Percentiles rank a stretch among this genome's conserved stretches.
These are phyloP conservation scores for Mycena rebaudengoi DNA, from an alignment of 768 basidiomycete species.

Conservation along the genomic window DNA sequence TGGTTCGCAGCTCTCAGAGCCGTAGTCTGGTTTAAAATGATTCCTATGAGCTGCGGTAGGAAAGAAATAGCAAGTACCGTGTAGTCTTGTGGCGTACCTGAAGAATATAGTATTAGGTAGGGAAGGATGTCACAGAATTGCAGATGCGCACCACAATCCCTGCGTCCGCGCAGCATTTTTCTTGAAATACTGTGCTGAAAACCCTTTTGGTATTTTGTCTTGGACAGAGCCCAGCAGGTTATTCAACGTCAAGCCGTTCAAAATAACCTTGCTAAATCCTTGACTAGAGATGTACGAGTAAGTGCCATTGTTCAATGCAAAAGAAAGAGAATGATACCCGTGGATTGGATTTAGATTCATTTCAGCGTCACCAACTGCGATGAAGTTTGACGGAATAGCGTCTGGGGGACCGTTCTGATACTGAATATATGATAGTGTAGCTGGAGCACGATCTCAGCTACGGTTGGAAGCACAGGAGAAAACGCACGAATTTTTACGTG, in stretches of 20 bases:
- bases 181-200: slow-evolving; percentile 7
- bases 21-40: slow-evolving; percentile 21
- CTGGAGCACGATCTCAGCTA: not conserved
- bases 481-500: slow-evolving; percentile 9
- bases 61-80: slow-evolving; percentile 2
- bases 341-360: slow-evolving; percentile 29
- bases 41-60: not conserved
- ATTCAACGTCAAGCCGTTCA: slow-evolving; percentile 31
- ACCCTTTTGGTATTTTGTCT: not conserved
- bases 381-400: slow-evolving; percentile 28
- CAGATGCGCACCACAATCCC: slow-evolving; percentile 18
- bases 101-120: not conserved
- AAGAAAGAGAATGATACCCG: slow-evolving; percentile 23
- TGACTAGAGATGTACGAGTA: slow-evolving; percentile 12
- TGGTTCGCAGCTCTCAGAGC: slow-evolving; percentile 14
- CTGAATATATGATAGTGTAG: slow-evolving; percentile 23
- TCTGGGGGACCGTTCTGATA: slow-evolving; percentile 21
- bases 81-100: slow-evolving; percentile 19
- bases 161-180: not conserved
- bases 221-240: slow-evolving; percentile 13
- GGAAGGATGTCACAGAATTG: not conserved
- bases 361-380: slow-evolving; percentile 32
- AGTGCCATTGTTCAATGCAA: not conserved
- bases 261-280: slow-evolving; percentile 29
- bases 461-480: not conserved